Evolutionary conservation across 345 rosid genomes (phyloP).

Genomic region (Triadica sebifera): DNA sequence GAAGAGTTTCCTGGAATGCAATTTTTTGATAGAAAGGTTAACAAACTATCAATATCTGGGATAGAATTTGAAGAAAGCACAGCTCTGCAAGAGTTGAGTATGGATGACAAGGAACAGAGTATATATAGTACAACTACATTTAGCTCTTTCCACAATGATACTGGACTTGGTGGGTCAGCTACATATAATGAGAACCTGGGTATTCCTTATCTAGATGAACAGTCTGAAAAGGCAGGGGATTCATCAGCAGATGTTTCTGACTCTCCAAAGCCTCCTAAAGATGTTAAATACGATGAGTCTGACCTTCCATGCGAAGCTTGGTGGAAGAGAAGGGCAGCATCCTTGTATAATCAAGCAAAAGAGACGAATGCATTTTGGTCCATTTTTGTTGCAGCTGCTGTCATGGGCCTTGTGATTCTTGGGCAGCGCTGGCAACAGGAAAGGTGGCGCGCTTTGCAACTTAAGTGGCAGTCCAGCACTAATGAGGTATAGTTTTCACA

Average conservation of each 20-base stretch:
- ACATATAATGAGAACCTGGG: conserved; percentile 36
- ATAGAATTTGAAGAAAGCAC: conserved; percentile 44
- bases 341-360: conserved; percentile 67
- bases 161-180: conserved; percentile 44
- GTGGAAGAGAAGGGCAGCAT: conserved; percentile 91
- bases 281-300: conserved; percentile 38
- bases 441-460: conserved; percentile 84
- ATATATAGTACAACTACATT: conserved; percentile 46
- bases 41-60: conserved; percentile 23
- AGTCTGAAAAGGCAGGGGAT: conserved; percentile 30
- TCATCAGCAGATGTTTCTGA: conserved; percentile 37
- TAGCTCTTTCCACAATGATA: conserved; percentile 50
- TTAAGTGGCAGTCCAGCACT: conserved; percentile 68
- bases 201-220: conserved; percentile 38
- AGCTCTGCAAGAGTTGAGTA: conserved; percentile 32
- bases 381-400: conserved; percentile 84
- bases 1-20: conserved; percentile 55
- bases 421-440: conserved; percentile 98
- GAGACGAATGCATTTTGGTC: conserved; percentile 94
- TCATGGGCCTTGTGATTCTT: conserved; percentile 86
- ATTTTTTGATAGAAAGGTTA: conserved; percentile 45
- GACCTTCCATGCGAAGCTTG: conserved; percentile 78
- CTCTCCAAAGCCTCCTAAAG: conserved; percentile 37
- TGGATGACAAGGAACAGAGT: conserved; percentile 45
- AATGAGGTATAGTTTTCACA: conserved; percentile 50